Evolutionary conservation across 441 rosid genomes (phyloP).

Genomic region (Aleurites moluccanus): DNA sequence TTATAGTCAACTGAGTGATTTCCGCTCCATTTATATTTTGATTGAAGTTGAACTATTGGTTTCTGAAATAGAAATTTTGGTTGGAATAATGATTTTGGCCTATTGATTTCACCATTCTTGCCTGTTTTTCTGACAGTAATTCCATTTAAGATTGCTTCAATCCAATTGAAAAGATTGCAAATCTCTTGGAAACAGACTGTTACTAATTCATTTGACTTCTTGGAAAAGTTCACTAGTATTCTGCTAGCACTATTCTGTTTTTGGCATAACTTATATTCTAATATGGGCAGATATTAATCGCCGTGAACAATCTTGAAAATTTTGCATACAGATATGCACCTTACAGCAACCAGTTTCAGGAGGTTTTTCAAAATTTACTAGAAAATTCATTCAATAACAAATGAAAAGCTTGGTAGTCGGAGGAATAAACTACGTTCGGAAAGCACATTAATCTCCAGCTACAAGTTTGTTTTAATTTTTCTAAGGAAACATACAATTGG

Average conservation of each 20-base stretch:
- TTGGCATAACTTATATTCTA: too few species aligned
- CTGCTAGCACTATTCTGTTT: too few species aligned
- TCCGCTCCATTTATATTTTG: neutral
- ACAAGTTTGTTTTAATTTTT: neutral
- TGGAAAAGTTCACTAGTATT: too few species aligned
- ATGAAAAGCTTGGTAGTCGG: neutral
- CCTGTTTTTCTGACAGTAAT: too few species aligned
- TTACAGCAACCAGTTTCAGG: neutral
- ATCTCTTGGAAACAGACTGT: too few species aligned
- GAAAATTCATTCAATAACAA: slow-evolving; percentile 3
- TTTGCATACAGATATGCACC: neutral
- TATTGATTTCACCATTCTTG: too few species aligned
- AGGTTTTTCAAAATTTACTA: neutral
- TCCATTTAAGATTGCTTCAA: too few species aligned
- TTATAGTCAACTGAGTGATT: neutral
- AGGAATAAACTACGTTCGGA: neutral
- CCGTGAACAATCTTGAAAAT: neutral
- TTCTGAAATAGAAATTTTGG: neutral
- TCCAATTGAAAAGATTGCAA: too few species aligned
- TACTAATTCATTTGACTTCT: too few species aligned
- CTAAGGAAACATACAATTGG: neutral
- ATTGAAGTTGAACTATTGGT: neutral
- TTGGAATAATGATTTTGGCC: neutral
- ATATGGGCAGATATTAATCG: neutral
- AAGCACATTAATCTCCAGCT: neutral